Base-by-base conservation (phyloP, 176 grass and related monocot species). In the Carex pumila region DNA sequence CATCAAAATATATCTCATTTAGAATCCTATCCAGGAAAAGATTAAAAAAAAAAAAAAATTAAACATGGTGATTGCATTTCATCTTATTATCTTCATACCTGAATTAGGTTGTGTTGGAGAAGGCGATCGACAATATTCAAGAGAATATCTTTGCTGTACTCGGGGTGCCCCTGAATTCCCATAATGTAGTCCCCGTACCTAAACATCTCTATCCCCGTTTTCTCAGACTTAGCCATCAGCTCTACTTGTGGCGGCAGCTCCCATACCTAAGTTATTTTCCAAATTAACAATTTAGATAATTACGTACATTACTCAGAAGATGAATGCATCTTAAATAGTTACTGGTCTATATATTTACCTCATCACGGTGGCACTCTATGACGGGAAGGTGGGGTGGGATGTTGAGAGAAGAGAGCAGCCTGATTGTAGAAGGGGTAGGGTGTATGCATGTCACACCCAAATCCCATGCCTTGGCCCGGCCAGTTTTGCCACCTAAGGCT, bases 161-260 rank as follows among this genome's bases (percentile, higher is more conserved):
- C 95, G 0, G 92, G 95, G 72, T 97, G 95, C 29, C 95, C 95
- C 80, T 97, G 95, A 61, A 97, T 87, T 65, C 95, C 95, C 92
- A 97, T 91, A 47, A n/a, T 79, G 79, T 88, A 86, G 47, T 92
- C 89, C 1, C 95, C 87, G 0, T 90, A 86, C 1, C 87, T 81
- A 85, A 94, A 97, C 89, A 97, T 97, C 89, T 97, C 92, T 0
- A 97, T 83, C 29, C 92, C 82, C 2, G 95, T 94, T 79, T 91
- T 90, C n/a, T 97, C 87, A 0, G 95, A 94, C 37, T 87, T 25
- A 2, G 95, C 92, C 52, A 94, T 88, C 39, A 93, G 82, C 81
- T 94, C 90, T 17, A 87, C 92, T 15, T 60, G 41, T 8, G 92
- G 56, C 0, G 92, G 95, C 5, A 93, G 88, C 61, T 94, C 92